A percentile compares a stretch with the other conserved stretches of the same genome.
Conservation (phyloP, 306 rosid species). For the Heteromeles arbutifolia region DNA sequence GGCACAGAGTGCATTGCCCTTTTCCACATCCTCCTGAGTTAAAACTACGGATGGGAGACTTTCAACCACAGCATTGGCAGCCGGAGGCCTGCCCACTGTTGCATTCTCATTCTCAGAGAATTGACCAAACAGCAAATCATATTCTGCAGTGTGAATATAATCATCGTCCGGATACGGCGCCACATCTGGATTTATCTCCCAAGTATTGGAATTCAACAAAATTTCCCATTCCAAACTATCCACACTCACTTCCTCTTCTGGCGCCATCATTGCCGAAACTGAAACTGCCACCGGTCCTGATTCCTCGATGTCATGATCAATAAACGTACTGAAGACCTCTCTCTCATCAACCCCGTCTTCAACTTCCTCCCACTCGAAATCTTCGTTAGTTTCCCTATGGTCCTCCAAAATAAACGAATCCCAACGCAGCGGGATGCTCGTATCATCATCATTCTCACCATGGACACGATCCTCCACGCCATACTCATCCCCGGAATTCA, state of each 20-base stretch:
- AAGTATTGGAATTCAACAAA: constrained; percentile 32
- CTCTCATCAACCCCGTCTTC: constrained; percentile 55
- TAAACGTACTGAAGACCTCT: constrained; percentile 42
- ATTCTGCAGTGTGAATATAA: constrained; percentile 47
- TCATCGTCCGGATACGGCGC: constrained; percentile 45
- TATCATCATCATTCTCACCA: constrained; percentile 37
- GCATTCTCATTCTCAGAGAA: constrained; percentile 46
- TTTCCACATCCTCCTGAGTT: constrained; percentile 40
- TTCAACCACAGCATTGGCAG: constrained; percentile 42
- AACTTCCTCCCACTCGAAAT: constrained; percentile 90
- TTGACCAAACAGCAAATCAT: constrained; percentile 74
- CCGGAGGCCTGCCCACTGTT: constrained; percentile 47
- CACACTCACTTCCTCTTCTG: constrained; percentile 23
- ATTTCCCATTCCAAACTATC: constrained; percentile 74
- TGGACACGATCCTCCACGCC: constrained; percentile 8
- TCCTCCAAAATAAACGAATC: constrained; percentile 68
- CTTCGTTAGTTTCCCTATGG: constrained; percentile 40
- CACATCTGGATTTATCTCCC: constrained; percentile 34
- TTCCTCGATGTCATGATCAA: constrained; percentile 34
- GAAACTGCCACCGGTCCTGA: constrained; percentile 17
- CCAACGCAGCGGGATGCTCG: constrained; percentile 51
- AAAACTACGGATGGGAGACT: constrained; percentile 43
- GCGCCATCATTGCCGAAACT: constrained; percentile 5
- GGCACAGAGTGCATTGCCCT: constrained; percentile 45
- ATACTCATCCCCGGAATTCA: constrained; percentile 48